These are phyloP conservation scores for Cairneyella variabilis DNA, from an alignment of 495 filamentous ascomycete species.

Conservation along the genomic window DNA sequence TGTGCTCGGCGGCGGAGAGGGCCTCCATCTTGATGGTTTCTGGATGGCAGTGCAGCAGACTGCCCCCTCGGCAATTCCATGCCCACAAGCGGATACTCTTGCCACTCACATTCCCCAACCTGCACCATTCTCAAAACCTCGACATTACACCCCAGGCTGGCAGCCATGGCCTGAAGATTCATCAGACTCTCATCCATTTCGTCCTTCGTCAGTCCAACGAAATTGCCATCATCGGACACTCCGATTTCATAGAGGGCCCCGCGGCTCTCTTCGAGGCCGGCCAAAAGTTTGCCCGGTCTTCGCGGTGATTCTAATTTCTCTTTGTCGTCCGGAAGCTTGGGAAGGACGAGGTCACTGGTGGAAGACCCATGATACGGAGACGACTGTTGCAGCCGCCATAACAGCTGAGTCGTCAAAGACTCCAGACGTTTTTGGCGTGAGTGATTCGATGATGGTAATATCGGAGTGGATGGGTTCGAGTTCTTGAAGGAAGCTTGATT, in stretches of 20 bases:
- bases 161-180: slow-evolving; percentile 83
- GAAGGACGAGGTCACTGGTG: slow-evolving; percentile 66
- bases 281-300: slow-evolving; percentile 61
- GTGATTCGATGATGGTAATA: slow-evolving; percentile 44
- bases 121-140: slow-evolving; percentile 77
- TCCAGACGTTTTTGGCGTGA: slow-evolving; percentile 80
- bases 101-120: slow-evolving; percentile 85
- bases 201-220: slow-evolving; percentile 85
- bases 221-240: slow-evolving; percentile 88
- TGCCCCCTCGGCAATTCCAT: not conserved
- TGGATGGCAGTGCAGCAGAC: not conserved
- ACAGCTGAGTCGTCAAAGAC: slow-evolving; percentile 87
- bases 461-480: slow-evolving; percentile 22
- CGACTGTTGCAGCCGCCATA: slow-evolving; percentile 94
- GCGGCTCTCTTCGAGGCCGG: slow-evolving; percentile 86
- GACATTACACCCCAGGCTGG: slow-evolving; percentile 85
- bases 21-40: not conserved
- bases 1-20: slow-evolving; percentile 41
- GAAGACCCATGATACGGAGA: slow-evolving; percentile 81
- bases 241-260: slow-evolving; percentile 97
- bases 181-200: slow-evolving; percentile 87
- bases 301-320: slow-evolving; percentile 48
- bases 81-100: slow-evolving; percentile 10
- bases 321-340: slow-evolving; percentile 63
- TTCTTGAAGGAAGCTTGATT: slow-evolving; percentile 15